Conservation (phyloP, 805 yeast species). For the Ogataea nakhonphanomensis region DNA sequence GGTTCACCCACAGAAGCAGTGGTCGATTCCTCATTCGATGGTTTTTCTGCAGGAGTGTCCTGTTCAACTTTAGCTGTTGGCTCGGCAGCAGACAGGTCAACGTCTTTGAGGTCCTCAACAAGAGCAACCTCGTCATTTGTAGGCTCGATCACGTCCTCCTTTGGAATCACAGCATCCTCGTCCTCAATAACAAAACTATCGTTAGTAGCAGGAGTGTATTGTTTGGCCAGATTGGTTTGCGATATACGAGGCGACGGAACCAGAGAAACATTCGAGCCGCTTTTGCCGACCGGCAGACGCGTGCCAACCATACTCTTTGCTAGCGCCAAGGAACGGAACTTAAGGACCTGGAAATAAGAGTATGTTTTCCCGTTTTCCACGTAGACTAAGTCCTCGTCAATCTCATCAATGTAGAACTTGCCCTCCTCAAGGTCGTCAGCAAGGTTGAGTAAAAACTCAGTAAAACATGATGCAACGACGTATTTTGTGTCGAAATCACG, state of each 20-base stretch:
- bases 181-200: constrained; percentile 32
- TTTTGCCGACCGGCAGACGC: constrained; percentile 17
- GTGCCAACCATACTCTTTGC: constrained; percentile 16
- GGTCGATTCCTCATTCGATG: no score
- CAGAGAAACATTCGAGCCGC: constrained; percentile 22
- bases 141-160: constrained; percentile 15
- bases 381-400: constrained; percentile 52
- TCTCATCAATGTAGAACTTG: constrained; percentile 67
- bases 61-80: not conserved
- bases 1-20: not conserved
- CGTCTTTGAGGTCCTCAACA: constrained; percentile 8
- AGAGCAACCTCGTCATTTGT: not conserved
- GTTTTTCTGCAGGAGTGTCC: not conserved
- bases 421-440: constrained; percentile 88
- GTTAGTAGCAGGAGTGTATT: constrained; percentile 31
- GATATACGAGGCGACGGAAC: constrained; percentile 30
- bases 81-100: not conserved
- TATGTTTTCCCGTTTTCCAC: constrained; percentile 39
- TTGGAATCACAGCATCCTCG: constrained; percentile 17
- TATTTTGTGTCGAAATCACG: constrained; percentile 90
- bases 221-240: constrained; percentile 10
- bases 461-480: constrained; percentile 84
- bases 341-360: constrained; percentile 67
- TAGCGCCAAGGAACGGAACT: constrained; percentile 51
- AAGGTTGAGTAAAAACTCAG: constrained; percentile 76